These are phyloP conservation scores for Bruguiera gymnorhiza DNA, from an alignment of 345 rosid genomes.

Conservation along the genomic window DNA sequence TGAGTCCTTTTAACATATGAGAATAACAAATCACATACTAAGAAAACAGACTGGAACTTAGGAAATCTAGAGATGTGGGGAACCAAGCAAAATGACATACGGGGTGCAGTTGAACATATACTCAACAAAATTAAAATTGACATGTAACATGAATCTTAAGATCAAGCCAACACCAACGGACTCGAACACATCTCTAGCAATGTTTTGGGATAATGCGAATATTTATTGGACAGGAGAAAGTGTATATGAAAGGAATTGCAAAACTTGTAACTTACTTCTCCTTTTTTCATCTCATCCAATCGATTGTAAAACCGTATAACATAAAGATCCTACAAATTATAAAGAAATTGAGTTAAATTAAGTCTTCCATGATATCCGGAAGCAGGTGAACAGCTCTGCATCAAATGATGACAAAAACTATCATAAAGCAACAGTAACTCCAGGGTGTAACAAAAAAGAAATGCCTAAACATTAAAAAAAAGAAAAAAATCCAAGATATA, in stretches of 20 bases:
- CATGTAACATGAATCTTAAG: no score
- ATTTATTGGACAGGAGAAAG: neutral
- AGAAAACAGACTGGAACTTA: neutral
- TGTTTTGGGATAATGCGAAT: neutral
- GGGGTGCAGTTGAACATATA: no score
- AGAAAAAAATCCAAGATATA: neutral
- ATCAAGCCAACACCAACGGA: no score
- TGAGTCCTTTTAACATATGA: conserved; percentile 5
- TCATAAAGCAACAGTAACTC: neutral
- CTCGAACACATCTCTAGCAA: neutral
- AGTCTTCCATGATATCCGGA: neutral
- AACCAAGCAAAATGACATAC: neutral
- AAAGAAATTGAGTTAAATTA: neutral
- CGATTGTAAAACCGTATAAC: conserved; percentile 68
- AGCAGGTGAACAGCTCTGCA: neutral
- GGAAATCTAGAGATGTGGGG: neutral
- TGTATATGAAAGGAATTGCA: neutral
- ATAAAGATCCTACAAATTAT: conserved; percentile 63
- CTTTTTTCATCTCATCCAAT: conserved; percentile 80
- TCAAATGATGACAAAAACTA: neutral
- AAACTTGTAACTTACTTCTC: conserved; percentile 65
- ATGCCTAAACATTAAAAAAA: neutral
- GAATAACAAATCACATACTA: neutral
- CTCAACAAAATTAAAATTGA: no score
- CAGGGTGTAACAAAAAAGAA: neutral